Evolutionary conservation across 805 yeast genomes (phyloP).

Genomic region (Komagataella mondaviorum): DNA sequence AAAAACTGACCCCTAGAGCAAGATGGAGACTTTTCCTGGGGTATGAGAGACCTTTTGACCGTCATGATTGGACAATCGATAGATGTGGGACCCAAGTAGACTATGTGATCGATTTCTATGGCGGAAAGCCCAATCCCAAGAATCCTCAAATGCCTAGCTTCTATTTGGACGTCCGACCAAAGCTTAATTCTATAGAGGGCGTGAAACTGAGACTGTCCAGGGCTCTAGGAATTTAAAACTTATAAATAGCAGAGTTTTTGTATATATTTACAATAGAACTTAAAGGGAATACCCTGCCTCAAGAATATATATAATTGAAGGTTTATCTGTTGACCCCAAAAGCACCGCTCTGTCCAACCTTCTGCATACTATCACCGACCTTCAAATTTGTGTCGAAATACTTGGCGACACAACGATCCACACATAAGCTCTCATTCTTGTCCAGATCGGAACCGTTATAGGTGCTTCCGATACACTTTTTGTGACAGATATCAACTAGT

Average conservation of each 20-base stretch:
- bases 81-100: constrained; percentile 77
- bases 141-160: constrained; percentile 39
- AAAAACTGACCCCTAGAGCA: constrained; percentile 81
- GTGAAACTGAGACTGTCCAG: constrained; percentile 49
- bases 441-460: constrained; percentile 64
- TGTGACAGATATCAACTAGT: constrained; percentile 78
- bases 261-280: not conserved
- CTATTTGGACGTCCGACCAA: constrained; percentile 85
- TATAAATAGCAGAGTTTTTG: constrained; percentile 1
- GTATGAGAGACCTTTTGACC: constrained; percentile 72
- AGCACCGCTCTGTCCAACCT: constrained; percentile 21
- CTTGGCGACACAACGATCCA: constrained; percentile 93
- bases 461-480: constrained; percentile 59
- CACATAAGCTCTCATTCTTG: constrained; percentile 74
- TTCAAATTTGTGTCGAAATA: constrained; percentile 90
- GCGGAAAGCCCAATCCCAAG: constrained; percentile 35
- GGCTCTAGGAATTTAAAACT: constrained; percentile 37
- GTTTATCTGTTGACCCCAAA: constrained; percentile 9
- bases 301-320: constrained; percentile 1
- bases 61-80: constrained; percentile 90
- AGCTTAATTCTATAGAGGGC: constrained; percentile 74
- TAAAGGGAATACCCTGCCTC: not conserved
- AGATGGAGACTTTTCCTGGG: constrained; percentile 54
- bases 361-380: constrained; percentile 61
- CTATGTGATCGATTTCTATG: constrained; percentile 87